Percentiles rank a stretch among this genome's conserved stretches.
Evolutionary conservation across 129 eudicot species (phyloP).

Genomic region (Tagetes erecta): DNA sequence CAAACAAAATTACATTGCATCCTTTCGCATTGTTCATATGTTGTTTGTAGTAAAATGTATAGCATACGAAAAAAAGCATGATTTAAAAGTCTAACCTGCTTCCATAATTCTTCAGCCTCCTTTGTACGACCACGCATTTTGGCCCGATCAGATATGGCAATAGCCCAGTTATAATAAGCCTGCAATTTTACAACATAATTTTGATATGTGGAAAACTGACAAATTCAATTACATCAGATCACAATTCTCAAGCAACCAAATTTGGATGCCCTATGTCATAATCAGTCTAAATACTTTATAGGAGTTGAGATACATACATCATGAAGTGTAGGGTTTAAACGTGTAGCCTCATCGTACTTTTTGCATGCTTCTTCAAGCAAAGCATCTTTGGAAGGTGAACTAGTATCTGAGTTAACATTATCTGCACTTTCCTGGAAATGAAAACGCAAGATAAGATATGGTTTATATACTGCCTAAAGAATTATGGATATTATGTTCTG

Average conservation of each 20-base stretch:
- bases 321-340: slow-evolving; percentile 90
- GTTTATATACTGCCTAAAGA: slow-evolving; percentile 13
- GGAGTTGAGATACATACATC: slow-evolving; percentile 42
- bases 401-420: slow-evolving; percentile 79
- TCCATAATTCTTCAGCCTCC: slow-evolving; percentile 97
- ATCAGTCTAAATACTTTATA: slow-evolving; percentile 2
- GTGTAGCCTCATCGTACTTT: slow-evolving; percentile 90
- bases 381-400: slow-evolving; percentile 91
- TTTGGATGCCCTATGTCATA: background rate
- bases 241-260: slow-evolving; percentile 15
- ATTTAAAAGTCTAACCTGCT: slow-evolving; percentile 49
- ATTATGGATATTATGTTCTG: slow-evolving; percentile 18
- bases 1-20: background rate
- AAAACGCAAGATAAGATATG: slow-evolving; percentile 15
- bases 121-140: slow-evolving; percentile 98
- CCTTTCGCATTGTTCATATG: slow-evolving; percentile 14
- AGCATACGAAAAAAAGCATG: slow-evolving; percentile 17
- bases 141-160: slow-evolving; percentile 94
- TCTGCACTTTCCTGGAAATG: slow-evolving; percentile 90
- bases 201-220: background rate
- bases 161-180: slow-evolving; percentile 99
- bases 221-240: background rate
- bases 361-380: slow-evolving; percentile 97
- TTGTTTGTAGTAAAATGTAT: slow-evolving; percentile 12
- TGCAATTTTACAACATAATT: slow-evolving; percentile 26